A percentile compares a stretch with the other conserved stretches of the same genome.
Conservation (phyloP, 345 rosid species). For the Melaleuca alternifolia region DNA sequence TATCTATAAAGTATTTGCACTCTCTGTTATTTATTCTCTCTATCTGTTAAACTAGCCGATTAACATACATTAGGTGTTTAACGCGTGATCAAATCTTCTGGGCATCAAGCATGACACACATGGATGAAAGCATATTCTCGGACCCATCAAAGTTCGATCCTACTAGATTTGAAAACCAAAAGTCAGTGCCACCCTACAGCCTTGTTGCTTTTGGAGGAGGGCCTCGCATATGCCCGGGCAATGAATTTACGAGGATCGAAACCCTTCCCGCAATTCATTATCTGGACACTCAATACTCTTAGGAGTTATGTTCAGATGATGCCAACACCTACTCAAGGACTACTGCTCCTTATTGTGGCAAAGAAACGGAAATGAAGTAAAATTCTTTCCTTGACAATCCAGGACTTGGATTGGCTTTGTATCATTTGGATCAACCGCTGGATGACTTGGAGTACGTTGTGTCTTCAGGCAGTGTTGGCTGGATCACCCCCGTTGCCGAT, state of each 20-base stretch:
- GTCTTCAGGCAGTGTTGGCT: too few species aligned
- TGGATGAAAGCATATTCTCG: constrained; percentile 31
- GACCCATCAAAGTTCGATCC: constrained; percentile 39
- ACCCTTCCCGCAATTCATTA: constrained; percentile 27
- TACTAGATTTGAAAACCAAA: constrained; percentile 28
- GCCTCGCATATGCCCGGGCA: constrained; percentile 38
- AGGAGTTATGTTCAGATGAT: constrained; percentile 24
- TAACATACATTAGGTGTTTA: background rate
- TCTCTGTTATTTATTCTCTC: background rate
- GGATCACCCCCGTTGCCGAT: too few species aligned
- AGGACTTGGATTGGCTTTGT: too few species aligned
- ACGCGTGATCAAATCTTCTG: constrained; percentile 3
- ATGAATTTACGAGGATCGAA: constrained; percentile 40
- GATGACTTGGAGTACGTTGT: too few species aligned
- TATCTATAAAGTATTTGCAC: background rate
- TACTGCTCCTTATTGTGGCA: constrained; percentile 19
- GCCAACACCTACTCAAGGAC: constrained; percentile 35
- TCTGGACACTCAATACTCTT: constrained; percentile 29
- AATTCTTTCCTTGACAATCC: background rate
- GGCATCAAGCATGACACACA: constrained; percentile 26
- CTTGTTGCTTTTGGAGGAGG: too few species aligned
- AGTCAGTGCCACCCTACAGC: constrained; percentile 21
- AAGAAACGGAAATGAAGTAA: constrained; percentile 2
- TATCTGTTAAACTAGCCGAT: background rate
- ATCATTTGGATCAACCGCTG: too few species aligned